These are phyloP conservation scores for Phaseolus lunatus DNA, from an alignment of 306 rosid species.

Conservation along the genomic window DNA sequence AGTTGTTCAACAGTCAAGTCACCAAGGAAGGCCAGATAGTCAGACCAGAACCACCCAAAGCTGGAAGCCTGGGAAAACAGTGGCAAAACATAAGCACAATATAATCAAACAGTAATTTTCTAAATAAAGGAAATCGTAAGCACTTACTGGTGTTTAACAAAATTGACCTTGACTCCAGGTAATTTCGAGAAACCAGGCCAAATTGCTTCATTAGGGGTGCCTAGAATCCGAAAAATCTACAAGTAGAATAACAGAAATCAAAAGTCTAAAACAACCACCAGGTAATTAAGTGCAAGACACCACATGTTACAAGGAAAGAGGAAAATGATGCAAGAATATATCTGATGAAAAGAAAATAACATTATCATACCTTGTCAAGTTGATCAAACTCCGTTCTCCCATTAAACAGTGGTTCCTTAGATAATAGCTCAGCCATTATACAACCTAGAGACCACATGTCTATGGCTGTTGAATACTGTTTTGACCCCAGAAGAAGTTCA, in stretches of 20 bases:
- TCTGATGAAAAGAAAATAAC: constrained; percentile 13
- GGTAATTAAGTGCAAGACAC: not conserved
- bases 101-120: constrained; percentile 43
- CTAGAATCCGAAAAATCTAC: constrained; percentile 89
- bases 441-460: constrained; percentile 99
- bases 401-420: constrained; percentile 91
- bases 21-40: constrained; percentile 95
- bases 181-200: constrained; percentile 97
- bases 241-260: constrained; percentile 13
- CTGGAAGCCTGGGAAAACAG: constrained; percentile 99
- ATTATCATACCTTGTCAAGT: constrained; percentile 82
- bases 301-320: constrained; percentile 11
- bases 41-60: constrained; percentile 99
- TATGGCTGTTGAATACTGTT: constrained; percentile 89
- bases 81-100: constrained; percentile 75
- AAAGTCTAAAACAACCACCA: constrained; percentile 14
- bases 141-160: constrained; percentile 99
- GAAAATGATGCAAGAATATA: not conserved
- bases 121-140: constrained; percentile 47
- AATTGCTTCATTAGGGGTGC: constrained; percentile 96
- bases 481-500: constrained; percentile 89
- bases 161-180: constrained; percentile 98
- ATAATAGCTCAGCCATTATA: constrained; percentile 96
- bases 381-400: constrained; percentile 97
- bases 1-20: constrained; percentile 62